A percentile compares a stretch with the other conserved stretches of the same genome.
phyloP scores from a whole-genome alignment of 2,329 filamentous ascomycete species.

The Sporothrix brasiliensis region DNA sequence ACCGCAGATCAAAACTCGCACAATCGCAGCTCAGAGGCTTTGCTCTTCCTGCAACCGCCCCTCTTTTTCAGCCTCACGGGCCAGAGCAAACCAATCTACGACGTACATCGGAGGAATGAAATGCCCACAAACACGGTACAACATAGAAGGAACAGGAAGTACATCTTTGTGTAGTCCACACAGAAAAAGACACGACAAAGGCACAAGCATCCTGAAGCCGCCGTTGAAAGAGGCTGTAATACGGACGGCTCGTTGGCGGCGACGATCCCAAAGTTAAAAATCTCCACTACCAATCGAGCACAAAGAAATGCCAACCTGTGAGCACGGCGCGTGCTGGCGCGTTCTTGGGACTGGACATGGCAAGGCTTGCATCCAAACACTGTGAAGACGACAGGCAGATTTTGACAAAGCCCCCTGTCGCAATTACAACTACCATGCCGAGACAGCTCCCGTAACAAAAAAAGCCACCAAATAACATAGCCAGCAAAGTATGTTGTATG shows the following conservation, averaged over 20 bases:
- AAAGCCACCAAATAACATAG: background rate
- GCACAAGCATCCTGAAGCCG: too few relatives aligned
- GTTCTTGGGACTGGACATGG: background rate
- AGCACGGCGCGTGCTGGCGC: background rate
- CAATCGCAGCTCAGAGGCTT: background rate
- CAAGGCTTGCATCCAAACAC: too few relatives aligned
- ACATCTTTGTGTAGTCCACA: background rate
- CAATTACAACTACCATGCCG: background rate
- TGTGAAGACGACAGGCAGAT: background rate
- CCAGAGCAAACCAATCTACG: too few relatives aligned
- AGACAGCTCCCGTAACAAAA: background rate
- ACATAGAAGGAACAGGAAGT: background rate
- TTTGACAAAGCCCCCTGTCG: background rate
- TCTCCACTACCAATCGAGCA: background rate
- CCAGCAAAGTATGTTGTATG: background rate
- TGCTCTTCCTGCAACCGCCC: background rate
- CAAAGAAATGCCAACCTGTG: background rate
- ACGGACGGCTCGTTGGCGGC: background rate
- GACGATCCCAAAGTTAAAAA: background rate
- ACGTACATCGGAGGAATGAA: too few relatives aligned
- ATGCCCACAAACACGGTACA: too few relatives aligned
- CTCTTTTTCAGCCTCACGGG: conserved; percentile 8
- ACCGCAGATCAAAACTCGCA: background rate
- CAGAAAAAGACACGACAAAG: background rate
- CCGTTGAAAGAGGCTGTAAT: background rate